Base-by-base conservation (phyloP, 345 rosid genomes). In the Balakata baccata region DNA sequence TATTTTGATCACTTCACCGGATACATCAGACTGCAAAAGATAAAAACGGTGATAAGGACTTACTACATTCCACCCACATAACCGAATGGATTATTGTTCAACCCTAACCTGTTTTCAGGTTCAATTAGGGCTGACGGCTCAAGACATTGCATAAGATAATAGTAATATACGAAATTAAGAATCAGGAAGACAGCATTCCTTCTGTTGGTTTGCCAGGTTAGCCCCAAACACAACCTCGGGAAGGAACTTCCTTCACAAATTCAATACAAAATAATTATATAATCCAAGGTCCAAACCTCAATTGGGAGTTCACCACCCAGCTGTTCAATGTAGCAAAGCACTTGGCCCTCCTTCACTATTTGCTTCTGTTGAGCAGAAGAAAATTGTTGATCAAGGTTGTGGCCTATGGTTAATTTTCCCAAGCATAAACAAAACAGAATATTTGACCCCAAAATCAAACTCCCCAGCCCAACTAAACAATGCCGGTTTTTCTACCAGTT, bases 321-420 rank as follows among this genome's bases (percentile, higher is more conserved):
- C 79, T 90, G 98, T 75, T 90, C 94, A 47, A 94, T 86, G 77
- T 81, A 90, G 87, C 98, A 90, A 17, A 94, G 80, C 70, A 90
- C 86, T 84, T 90, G 90, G 22, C 98, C 96, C 84, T 94, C 97
- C 80, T 86, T 94, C 74, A 92, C 94, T 52, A 68, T 81, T 80
- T 94, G 97, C 81, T 92, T 92, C 98, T 92, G 90, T 80, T 29
- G 72, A 38, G 43, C 64, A 68, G 60, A 74, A 45, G 58, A 60
- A 72, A 14, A 41, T 64, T 70, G 71, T 66, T 25, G 29, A 59
- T 37, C 3, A 37, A 57, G 12, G 3, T 7, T 13, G 7, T n/a
- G 38, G 49, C 13, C 10, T 37, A 34, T 18, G 6, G 16, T 39
- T 17, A 9, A 2, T 29, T 29, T 29, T 29, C 45, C 16, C 3